These are phyloP conservation scores for Echria macrotheca DNA, from an alignment of 495 filamentous ascomycete species.

Conservation along the genomic window DNA sequence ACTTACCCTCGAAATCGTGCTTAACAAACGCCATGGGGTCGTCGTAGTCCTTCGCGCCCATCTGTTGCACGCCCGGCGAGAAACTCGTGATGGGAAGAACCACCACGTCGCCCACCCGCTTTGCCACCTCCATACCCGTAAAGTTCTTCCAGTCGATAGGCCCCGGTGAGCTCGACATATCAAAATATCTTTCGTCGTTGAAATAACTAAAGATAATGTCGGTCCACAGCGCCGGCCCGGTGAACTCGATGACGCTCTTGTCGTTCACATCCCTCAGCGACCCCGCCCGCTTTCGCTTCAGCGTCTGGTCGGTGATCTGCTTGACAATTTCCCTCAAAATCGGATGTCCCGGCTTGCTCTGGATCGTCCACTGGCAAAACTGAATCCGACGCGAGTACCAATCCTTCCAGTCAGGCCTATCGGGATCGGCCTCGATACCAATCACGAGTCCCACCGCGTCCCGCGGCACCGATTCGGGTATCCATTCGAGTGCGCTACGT, in stretches of 20 bases:
- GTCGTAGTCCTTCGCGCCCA: slow-evolving; percentile 85
- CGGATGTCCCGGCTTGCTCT: slow-evolving; percentile 90
- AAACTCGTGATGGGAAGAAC: slow-evolving; percentile 95
- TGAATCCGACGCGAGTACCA: slow-evolving; percentile 97
- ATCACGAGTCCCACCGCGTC: slow-evolving; percentile 76
- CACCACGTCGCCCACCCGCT: slow-evolving; percentile 90
- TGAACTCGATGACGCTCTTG: slow-evolving; percentile 91
- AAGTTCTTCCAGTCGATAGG: slow-evolving; percentile 86
- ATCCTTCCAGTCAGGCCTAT: slow-evolving; percentile 83
- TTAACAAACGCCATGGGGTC: slow-evolving; percentile 98
- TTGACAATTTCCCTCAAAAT: slow-evolving; percentile 83
- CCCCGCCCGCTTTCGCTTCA: slow-evolving; percentile 67
- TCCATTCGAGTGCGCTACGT: slow-evolving; percentile 78
- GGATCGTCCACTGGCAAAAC: slow-evolving; percentile 99
- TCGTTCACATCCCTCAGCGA: slow-evolving; percentile 58
- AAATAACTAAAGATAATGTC: slow-evolving; percentile 88
- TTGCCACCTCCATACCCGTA: slow-evolving; percentile 72
- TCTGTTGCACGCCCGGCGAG: slow-evolving; percentile 88
- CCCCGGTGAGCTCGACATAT: slow-evolving; percentile 61
- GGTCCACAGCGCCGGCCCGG: slow-evolving; percentile 92
- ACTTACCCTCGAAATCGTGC: slow-evolving; percentile 87
- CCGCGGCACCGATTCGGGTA: slow-evolving; percentile 71
- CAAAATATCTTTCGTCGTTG: slow-evolving; percentile 86
- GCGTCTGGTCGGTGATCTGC: slow-evolving; percentile 74
- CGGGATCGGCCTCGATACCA: slow-evolving; percentile 94